Evolutionary conservation across 2,329 filamentous ascomycete species (phyloP).

Genomic region (Fusarium incarnatum): DNA sequence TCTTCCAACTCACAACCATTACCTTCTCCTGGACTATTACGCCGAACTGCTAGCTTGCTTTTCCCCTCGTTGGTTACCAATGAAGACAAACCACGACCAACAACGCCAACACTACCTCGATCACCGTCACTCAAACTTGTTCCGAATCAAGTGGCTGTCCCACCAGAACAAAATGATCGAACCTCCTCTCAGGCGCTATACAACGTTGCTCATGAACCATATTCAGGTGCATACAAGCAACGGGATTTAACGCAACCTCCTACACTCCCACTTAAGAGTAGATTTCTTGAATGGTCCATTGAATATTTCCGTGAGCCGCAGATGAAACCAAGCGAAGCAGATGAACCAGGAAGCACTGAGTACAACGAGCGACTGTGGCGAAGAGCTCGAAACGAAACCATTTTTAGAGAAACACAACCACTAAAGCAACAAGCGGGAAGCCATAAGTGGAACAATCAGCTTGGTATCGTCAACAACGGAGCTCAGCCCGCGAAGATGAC

Average conservation of each 20-base stretch:
- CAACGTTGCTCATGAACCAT: conserved; percentile 79
- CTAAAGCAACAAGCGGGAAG: conserved; percentile 88
- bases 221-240: conserved; percentile 79
- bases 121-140: conserved; percentile 54
- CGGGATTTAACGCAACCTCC: conserved; percentile 70
- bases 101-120: conserved; percentile 45
- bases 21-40: conserved; percentile 68
- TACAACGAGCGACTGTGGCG: conserved; percentile 97
- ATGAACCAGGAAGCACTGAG: conserved; percentile 94
- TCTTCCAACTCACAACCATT: conserved; percentile 56
- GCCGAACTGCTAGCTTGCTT: conserved; percentile 72
- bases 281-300: conserved; percentile 94
- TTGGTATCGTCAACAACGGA: conserved; percentile 87
- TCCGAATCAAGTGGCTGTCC: conserved; percentile 59
- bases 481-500: conserved; percentile 92
- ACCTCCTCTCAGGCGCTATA: conserved; percentile 72
- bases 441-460: conserved; percentile 86
- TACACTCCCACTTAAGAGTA: conserved; percentile 80
- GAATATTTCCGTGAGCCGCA: conserved; percentile 98
- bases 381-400: conserved; percentile 89
- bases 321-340: conserved; percentile 95
- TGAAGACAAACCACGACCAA: conserved; percentile 58
- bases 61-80: conserved; percentile 68
- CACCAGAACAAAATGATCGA: conserved; percentile 81
- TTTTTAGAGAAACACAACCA: conserved; percentile 91